Evolutionary conservation across 768 basidiomycete species (phyloP).

Genomic region (Tremella yokohamensis): DNA sequence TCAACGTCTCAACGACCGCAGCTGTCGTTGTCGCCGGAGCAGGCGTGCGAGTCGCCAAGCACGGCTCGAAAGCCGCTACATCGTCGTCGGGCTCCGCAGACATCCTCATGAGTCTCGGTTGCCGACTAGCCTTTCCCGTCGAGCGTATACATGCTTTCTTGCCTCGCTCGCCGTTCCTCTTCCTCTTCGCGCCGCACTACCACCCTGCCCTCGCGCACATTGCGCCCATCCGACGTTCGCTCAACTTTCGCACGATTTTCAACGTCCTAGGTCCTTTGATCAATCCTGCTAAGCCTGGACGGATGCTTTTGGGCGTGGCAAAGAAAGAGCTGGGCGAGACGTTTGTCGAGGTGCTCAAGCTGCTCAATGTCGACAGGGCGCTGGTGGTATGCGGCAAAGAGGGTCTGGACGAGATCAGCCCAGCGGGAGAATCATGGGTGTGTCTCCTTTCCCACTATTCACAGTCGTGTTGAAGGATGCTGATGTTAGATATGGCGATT

Average conservation of each 20-base stretch:
- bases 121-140: conserved; percentile 62
- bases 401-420: conserved; percentile 89
- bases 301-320: conserved; percentile 90
- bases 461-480: not conserved
- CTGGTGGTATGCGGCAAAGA: conserved; percentile 92
- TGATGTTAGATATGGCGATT: conserved; percentile 64
- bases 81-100: conserved; percentile 94
- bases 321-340: conserved; percentile 72
- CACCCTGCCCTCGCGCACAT: conserved; percentile 79
- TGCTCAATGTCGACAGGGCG: conserved; percentile 74
- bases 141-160: conserved; percentile 55
- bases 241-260: conserved; percentile 95
- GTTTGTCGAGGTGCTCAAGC: conserved; percentile 70
- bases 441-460: not conserved
- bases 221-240: conserved; percentile 74
- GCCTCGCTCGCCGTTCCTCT: conserved; percentile 68
- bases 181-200: conserved; percentile 90
- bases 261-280: conserved; percentile 91
- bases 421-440: conserved; percentile 74
- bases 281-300: conserved; percentile 78
- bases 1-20: conserved; percentile 94
- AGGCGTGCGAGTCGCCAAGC: conserved; percentile 92
- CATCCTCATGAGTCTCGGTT: conserved; percentile 76
- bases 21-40: conserved; percentile 91
- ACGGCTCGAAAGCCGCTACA: conserved; percentile 75